Percentiles rank a stretch among this genome's conserved stretches.
These are phyloP conservation scores for Falciphora oryzae DNA, from an alignment of 2,329 filamentous ascomycete genomes.

Conservation along the genomic window DNA sequence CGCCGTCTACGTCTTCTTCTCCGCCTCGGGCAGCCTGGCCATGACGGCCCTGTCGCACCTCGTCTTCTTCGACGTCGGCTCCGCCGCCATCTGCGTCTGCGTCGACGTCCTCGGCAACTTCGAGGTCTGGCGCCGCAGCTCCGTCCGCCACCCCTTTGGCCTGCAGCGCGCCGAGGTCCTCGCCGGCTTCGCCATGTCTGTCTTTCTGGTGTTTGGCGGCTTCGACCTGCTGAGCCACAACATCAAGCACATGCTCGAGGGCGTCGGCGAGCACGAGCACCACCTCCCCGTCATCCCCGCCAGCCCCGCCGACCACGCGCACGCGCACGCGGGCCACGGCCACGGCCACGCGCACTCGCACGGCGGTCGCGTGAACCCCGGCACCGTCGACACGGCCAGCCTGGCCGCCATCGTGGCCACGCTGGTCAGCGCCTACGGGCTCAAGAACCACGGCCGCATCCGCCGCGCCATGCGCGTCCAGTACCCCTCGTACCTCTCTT, in stretches of 20 bases:
- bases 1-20: slow-evolving; percentile 79
- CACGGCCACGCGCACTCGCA: slow-evolving; percentile 57
- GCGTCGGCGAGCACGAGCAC: slow-evolving; percentile 18
- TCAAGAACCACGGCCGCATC: slow-evolving; percentile 89
- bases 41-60: slow-evolving; percentile 90
- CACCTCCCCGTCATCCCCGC: slow-evolving; percentile 35
- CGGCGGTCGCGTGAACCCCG: slow-evolving; percentile 51
- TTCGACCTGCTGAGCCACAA: slow-evolving; percentile 93
- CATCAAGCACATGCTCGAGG: slow-evolving; percentile 84
- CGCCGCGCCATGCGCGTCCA: slow-evolving; percentile 79
- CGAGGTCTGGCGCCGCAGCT: slow-evolving; percentile 92
- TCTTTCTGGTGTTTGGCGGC: slow-evolving; percentile 95
- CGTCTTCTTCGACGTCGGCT: slow-evolving; percentile 91
- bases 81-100: slow-evolving; percentile 81
- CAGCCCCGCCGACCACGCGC: slow-evolving; percentile 59
- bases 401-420: slow-evolving; percentile 78
- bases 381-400: slow-evolving; percentile 75
- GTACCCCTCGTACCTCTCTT: slow-evolving; percentile 60
- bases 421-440: slow-evolving; percentile 75
- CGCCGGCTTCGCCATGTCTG: slow-evolving; percentile 91
- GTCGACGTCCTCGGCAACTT: slow-evolving; percentile 96
- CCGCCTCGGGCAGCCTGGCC: slow-evolving; percentile 77
- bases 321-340: slow-evolving; percentile 69
- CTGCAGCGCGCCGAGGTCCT: slow-evolving; percentile 90
- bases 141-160: slow-evolving; percentile 88